Evolutionary conservation across 768 basidiomycete genomes (phyloP).

Genomic region (Boletus subparvulus): DNA sequence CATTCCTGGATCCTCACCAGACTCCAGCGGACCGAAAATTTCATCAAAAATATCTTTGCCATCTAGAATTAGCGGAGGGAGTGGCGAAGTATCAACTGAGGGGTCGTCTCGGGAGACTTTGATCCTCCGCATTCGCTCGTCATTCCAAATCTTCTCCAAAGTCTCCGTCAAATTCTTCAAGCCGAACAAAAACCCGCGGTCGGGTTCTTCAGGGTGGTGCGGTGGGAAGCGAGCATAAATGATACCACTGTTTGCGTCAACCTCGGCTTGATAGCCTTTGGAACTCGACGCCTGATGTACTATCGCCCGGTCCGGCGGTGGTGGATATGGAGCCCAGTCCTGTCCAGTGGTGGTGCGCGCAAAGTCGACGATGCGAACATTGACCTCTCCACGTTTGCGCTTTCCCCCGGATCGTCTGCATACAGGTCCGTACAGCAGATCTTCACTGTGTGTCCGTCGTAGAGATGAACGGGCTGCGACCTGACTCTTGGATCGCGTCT

Average conservation of each 20-base stretch:
- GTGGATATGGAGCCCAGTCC: slow-evolving; percentile 77
- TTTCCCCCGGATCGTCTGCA: slow-evolving; percentile 62
- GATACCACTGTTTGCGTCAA: slow-evolving; percentile 79
- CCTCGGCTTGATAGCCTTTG: slow-evolving; percentile 78
- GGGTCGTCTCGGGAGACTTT: slow-evolving; percentile 62
- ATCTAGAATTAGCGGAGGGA: slow-evolving; percentile 64
- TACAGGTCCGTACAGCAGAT: slow-evolving; percentile 66
- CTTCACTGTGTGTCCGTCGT: slow-evolving; percentile 79
- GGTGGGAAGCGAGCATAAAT: slow-evolving; percentile 94
- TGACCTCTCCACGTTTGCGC: slow-evolving; percentile 85
- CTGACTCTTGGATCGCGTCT: slow-evolving; percentile 40
- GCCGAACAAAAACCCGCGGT: slow-evolving; percentile 92
- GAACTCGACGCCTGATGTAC: slow-evolving; percentile 52
- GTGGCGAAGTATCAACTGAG: slow-evolving; percentile 43
- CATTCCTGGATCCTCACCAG: slow-evolving; percentile 70
- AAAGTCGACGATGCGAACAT: slow-evolving; percentile 96
- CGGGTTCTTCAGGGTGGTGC: slow-evolving; percentile 83
- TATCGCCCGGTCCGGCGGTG: slow-evolving; percentile 39
- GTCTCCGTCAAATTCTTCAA: slow-evolving; percentile 76
- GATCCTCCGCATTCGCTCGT: slow-evolving; percentile 71
- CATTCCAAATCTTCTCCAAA: slow-evolving; percentile 84
- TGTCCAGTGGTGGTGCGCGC: slow-evolving; percentile 96
- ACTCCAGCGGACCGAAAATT: slow-evolving; percentile 52
- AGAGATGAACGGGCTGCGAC: slow-evolving; percentile 46
- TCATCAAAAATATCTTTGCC: slow-evolving; percentile 81